Base-by-base conservation (phyloP, 768 basidiomycete genomes). In the Amanita phalloides region DNA sequence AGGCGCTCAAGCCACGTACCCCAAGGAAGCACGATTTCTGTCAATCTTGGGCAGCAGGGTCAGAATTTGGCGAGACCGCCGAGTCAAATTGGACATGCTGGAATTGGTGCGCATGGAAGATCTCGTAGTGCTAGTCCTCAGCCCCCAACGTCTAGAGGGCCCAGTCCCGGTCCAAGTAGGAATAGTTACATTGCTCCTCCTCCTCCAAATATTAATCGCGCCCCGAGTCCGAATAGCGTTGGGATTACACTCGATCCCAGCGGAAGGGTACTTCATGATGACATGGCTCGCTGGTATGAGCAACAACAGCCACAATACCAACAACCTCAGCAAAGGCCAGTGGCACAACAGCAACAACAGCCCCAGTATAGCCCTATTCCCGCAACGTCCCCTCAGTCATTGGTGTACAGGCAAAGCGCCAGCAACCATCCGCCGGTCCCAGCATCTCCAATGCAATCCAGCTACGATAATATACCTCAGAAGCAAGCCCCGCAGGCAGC, bases 181-280 rank as follows among this genome's bases (percentile, higher is more conserved):
- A 69, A 64, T 47, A 71, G 62, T 45, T 71, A 68, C 52, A 74
- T 74, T 30, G 61, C 58, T 43, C 59, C 71, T 23, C 64, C 71
- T 32, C 54, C 64, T 11, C 61, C 65, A 42, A 56, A 60, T 1
- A 64, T 70, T 59, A 56, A 69, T 37, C 77, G 85, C 0, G 73
- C 83, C n/a, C 72, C 84, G 11, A 89, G 84, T 53, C 85, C 85
- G 28, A 90, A 86, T 53, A 72, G 73, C n/a, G 74, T 90, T 3
- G 91, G 93, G 3, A 94, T 95, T 54, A 76, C 81, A 2, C 71
- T 95, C 2, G 91, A 90, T 56, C 82, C 84, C 0, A 78, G 71
- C 53, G 93, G 92, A 6, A 76, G 82, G 11, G 93, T 95, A 4
- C 70, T 84, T 33, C 80, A 85, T 54, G 93, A 95, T 65, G 75